Evolutionary conservation across 345 rosid species (phyloP), one percentile per base, ranked within the genome.

Genomic region (Mangifera indica): DNA sequence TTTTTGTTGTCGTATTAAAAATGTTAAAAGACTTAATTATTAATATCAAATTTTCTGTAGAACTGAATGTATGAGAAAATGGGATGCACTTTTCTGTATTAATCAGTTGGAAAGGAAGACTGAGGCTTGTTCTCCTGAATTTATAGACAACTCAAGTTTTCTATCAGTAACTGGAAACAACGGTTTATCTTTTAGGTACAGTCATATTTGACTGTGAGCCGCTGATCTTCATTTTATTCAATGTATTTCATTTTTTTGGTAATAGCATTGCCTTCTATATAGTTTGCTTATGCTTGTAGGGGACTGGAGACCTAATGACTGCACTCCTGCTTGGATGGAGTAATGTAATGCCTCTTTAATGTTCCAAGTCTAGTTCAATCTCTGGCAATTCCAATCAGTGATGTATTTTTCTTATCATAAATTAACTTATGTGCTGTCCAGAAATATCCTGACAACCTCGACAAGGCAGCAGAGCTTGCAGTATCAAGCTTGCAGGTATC

Each of bases 321-420:
- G 96, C 99, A 74, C 96, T 95, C 66, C 84, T 95, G 44, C 99
- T 95, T 61, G 99, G 99, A 74, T 92, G 99, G 99, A 95, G 98
- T 80, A 95, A 95, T 78, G 99, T 95, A 89, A 84, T 74, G 70
- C 69, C 51, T 67, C 63, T 78, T 48, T 11, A 24, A 34, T 37
- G 53, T 42, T 58, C 42, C 18, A 57, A 37, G 12, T 40, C 54
- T 63, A 52, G 25, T n/a, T 49, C 24, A 46, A 24, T n/a, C 3
- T 53, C 12, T 17, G 37, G 52, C n/a, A 54, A 42, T 56, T 72
- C 21, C n/a, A 40, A 15, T 54, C n/a, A 14, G 20, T 15, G 6
- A 49, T 48, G 59, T 63, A 24, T 46, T 59, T 69, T 66, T 49
- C 7, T 70, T 34, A 29, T 70, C 10, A 9, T 46, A 0, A 74